Evolutionary conservation across 805 yeast genomes (phyloP).

Genomic region (Dipodascus albidus): DNA sequence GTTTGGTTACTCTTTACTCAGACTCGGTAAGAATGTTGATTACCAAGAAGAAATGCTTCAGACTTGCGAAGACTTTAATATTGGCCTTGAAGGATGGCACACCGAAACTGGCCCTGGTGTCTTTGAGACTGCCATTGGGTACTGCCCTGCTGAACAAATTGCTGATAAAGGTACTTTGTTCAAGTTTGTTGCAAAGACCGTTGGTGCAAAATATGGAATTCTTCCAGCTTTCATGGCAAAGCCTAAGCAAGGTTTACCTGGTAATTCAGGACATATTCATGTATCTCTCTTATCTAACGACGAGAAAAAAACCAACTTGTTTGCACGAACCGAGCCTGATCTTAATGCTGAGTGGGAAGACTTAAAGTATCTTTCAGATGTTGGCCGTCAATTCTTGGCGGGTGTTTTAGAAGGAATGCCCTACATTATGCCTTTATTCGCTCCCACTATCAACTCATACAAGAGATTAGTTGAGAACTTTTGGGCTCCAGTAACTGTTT

Average conservation of each 20-base stretch:
- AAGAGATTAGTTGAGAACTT: slow-evolving; percentile 25
- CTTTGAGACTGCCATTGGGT: slow-evolving; percentile 25
- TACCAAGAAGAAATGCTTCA: slow-evolving; percentile 20
- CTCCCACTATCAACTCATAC: slow-evolving; percentile 27
- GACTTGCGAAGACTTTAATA: slow-evolving; percentile 13
- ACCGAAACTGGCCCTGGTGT: slow-evolving; percentile 29
- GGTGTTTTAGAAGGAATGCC: slow-evolving; percentile 24
- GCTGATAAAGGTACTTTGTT: slow-evolving; percentile 25
- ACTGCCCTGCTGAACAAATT: slow-evolving; percentile 18
- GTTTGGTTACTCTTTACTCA: slow-evolving; percentile 27
- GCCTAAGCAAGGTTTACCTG: slow-evolving; percentile 26
- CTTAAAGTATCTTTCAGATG: slow-evolving; percentile 16
- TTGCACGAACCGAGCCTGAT: slow-evolving; percentile 18
- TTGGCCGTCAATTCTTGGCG: slow-evolving; percentile 24
- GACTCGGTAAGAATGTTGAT: slow-evolving; percentile 21
- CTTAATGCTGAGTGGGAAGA: slow-evolving; percentile 20
- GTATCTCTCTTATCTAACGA: slow-evolving; percentile 19
- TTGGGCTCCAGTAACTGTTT: slow-evolving; percentile 28
- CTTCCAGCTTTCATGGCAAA: slow-evolving; percentile 29
- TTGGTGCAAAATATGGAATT: slow-evolving; percentile 19
- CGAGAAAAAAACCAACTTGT: slow-evolving; percentile 17
- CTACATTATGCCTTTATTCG: slow-evolving; percentile 26
- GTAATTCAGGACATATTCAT: slow-evolving; percentile 27
- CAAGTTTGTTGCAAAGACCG: slow-evolving; percentile 21
- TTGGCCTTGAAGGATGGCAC: slow-evolving; percentile 25